Evolutionary conservation across 371 early-diverging fungal genomes (phyloP).

Genomic region (Mucor lusitanicus): DNA sequence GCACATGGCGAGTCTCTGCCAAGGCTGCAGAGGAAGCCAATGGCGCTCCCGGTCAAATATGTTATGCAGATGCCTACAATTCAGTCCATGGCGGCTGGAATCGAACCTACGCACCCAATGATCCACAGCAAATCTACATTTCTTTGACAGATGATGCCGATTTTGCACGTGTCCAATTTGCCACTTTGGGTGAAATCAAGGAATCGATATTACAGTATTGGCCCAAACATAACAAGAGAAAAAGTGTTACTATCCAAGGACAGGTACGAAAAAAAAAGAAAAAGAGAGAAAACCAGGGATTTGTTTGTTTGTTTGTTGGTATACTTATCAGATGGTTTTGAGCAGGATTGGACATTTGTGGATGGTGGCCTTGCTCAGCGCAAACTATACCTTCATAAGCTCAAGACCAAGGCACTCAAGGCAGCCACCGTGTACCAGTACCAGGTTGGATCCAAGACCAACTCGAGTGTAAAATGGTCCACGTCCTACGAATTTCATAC

Average conservation of each 20-base stretch:
- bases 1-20: not conserved
- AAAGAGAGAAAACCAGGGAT: not conserved
- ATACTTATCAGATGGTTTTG: not conserved
- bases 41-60: constrained; percentile 21
- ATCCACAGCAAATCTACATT: constrained; percentile 48
- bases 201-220: constrained; percentile 38
- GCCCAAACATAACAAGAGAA: constrained; percentile 17
- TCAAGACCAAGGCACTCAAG: constrained; percentile 22
- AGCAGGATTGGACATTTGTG: constrained; percentile 37
- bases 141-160: constrained; percentile 36
- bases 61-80: constrained; percentile 26
- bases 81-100: constrained; percentile 17
- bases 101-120: constrained; percentile 22
- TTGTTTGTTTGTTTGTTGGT: not conserved
- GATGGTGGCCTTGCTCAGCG: constrained; percentile 36
- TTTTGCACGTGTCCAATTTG: constrained; percentile 43
- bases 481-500: constrained; percentile 43
- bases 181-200: constrained; percentile 27
- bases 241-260: constrained; percentile 3
- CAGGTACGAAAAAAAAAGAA: constrained; percentile 5
- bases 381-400: constrained; percentile 27
- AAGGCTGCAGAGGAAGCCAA: not conserved
- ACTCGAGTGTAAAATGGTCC: constrained; percentile 21
- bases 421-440: constrained; percentile 30
- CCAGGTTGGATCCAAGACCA: constrained; percentile 28